Conservation (phyloP, 1,139 yeast species). For the Kodamaea derodonti region DNA sequence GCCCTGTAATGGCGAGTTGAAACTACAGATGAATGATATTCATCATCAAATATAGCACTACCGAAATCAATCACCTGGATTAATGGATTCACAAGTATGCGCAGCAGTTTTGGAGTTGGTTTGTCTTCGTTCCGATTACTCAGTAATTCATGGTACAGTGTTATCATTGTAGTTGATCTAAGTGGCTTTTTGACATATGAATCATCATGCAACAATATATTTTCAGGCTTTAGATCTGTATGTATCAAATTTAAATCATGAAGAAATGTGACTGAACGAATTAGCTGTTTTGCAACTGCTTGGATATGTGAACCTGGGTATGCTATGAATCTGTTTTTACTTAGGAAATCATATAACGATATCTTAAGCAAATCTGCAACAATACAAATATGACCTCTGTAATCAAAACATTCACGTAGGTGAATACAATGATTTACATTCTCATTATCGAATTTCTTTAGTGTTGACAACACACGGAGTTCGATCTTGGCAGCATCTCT, state of each 20-base stretch:
- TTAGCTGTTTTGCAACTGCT: slow-evolving; percentile 79
- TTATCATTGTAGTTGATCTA: slow-evolving; percentile 31
- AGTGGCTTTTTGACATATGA: slow-evolving; percentile 35
- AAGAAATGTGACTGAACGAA: slow-evolving; percentile 80
- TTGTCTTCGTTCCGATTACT: slow-evolving; percentile 11
- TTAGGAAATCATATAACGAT: slow-evolving; percentile 86
- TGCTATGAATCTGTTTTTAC: slow-evolving; percentile 66
- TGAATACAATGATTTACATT: slow-evolving; percentile 74
- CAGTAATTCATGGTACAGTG: slow-evolving; percentile 27
- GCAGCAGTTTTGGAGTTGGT: slow-evolving; percentile 33
- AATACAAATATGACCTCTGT: slow-evolving; percentile 87
- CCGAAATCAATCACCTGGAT: slow-evolving; percentile 95
- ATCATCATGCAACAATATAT: slow-evolving; percentile 71
- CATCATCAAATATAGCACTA: slow-evolving; percentile 89
- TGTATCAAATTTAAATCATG: slow-evolving; percentile 90
- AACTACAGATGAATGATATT: slow-evolving; percentile 87
- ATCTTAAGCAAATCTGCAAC: slow-evolving; percentile 86
- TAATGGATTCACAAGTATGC: slow-evolving; percentile 69
- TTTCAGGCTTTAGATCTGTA: slow-evolving; percentile 95
- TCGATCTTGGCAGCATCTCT: slow-evolving; percentile 87
- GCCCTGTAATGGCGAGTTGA: slow-evolving; percentile 97
- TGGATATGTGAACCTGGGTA: slow-evolving; percentile 85
- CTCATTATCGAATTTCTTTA: slow-evolving; percentile 68
- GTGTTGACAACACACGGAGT: slow-evolving; percentile 70
- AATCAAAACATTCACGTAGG: slow-evolving; percentile 87